phyloP scores from a whole-genome alignment of 2,329 filamentous ascomycete genomes.

The Botryotinia globosa region DNA sequence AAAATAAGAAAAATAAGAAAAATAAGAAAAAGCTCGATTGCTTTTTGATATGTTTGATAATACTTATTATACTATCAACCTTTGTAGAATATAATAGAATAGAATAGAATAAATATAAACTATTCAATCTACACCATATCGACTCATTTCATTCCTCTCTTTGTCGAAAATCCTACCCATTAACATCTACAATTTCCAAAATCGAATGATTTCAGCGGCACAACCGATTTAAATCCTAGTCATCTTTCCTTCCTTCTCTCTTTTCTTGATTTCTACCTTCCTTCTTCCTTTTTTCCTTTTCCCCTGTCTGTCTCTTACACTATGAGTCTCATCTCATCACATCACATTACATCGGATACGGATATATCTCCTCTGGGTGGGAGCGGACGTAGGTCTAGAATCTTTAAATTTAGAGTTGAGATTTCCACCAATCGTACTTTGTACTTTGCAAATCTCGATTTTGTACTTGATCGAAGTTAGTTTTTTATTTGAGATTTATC shows the following conservation, averaged over 20 bases:
- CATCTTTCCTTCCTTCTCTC: not conserved
- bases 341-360: not conserved
- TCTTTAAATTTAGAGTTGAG: not conserved
- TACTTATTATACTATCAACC: too few relatives aligned
- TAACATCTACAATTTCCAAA: not conserved
- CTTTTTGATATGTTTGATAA: too few relatives aligned
- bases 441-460: not conserved
- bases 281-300: not conserved
- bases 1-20: too few relatives aligned
- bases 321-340: not conserved
- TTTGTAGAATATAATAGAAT: too few relatives aligned
- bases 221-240: not conserved
- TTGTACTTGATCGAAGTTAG: not conserved
- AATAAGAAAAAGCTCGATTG: too few relatives aligned
- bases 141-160: not conserved
- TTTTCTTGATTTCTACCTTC: not conserved
- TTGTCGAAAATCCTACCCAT: not conserved
- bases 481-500: not conserved
- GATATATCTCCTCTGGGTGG: too few relatives aligned
- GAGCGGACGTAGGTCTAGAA: not conserved
- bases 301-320: not conserved
- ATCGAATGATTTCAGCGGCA: not conserved
- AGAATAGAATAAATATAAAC: not conserved
- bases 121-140: not conserved
- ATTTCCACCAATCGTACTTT: not conserved